Evolutionary conservation across 2,329 filamentous ascomycete genomes (phyloP).

Genomic region (Neofusicoccum ribis): DNA sequence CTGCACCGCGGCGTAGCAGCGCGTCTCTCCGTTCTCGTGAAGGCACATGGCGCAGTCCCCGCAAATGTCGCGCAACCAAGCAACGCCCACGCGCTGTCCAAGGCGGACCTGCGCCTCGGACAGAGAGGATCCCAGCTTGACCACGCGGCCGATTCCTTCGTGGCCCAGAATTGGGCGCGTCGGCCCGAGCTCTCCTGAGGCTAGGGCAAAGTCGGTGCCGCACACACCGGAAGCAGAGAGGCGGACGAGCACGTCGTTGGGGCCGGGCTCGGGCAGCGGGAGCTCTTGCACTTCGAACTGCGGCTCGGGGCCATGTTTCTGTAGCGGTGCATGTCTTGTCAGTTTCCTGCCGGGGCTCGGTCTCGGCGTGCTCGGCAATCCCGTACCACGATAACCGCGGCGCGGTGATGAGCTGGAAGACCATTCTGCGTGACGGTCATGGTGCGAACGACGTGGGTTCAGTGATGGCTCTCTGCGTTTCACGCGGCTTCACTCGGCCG

Average conservation of each 20-base stretch:
- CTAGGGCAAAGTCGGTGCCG: slow-evolving; percentile 58
- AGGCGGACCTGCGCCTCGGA: slow-evolving; percentile 45
- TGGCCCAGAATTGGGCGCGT: slow-evolving; percentile 48
- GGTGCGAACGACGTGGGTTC: neutral
- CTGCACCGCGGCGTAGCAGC: slow-evolving; percentile 32
- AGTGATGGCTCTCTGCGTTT: neutral
- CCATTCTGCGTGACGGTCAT: neutral
- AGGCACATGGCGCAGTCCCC: slow-evolving; percentile 53
- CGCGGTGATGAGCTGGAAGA: slow-evolving; percentile 8
- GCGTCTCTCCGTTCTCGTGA: slow-evolving; percentile 48
- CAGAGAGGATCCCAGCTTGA: slow-evolving; percentile 56
- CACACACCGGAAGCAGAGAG: slow-evolving; percentile 61
- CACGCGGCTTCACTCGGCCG: neutral
- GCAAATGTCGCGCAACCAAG: slow-evolving; percentile 55
- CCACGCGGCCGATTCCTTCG: slow-evolving; percentile 60
- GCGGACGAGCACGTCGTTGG: slow-evolving; percentile 57
- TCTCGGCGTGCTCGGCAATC: neutral
- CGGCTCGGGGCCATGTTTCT: slow-evolving; percentile 48
- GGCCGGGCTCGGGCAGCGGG: slow-evolving; percentile 49
- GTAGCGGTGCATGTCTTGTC: neutral
- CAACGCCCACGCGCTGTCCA: slow-evolving; percentile 55
- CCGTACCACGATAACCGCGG: slow-evolving; percentile 17
- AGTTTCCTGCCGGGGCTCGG: neutral
- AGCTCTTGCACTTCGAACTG: slow-evolving; percentile 49
- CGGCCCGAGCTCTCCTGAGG: slow-evolving; percentile 54